Evolutionary conservation across 495 filamentous ascomycete species (phyloP), one percentile per base, ranked within the genome.

Genomic region (Sabuloglossum arenarium): DNA sequence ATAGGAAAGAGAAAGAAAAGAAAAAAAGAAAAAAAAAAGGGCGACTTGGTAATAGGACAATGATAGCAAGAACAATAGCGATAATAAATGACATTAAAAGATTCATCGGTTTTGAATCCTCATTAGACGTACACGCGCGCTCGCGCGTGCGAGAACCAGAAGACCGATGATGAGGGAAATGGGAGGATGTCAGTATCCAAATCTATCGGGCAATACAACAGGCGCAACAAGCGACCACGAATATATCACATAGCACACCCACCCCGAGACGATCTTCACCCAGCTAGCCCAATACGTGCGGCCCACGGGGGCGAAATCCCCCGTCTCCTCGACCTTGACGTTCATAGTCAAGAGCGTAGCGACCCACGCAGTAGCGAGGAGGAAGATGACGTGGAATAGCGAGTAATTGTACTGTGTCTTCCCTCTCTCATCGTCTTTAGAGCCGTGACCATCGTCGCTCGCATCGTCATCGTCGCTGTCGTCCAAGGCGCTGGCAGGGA

Each of bases 221-320:
- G 91, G 91, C 42, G 93, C 91, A 49, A 93, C 70, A 61, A 98
- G 66, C 25, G 87, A 94, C 91, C 91, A 98, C 42, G 79, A 73
- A 62, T 96, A 98, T 67, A 98, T 86, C 39, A 71, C 81, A 69
- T 98, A 97, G 69, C 93, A 97, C 49, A 91, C 82, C 91, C 91
- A 98, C 19, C 89, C 81, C 70, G 88, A 94, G 52, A 96, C 79
- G 67, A 98, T 97, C 80, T 97, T 98, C 61, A 95, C 88, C 91
- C 91, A 98, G 69, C 86, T 94, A 23, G 91, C 91, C 81, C 89
- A 94, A 71, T 96, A 91, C 21, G 90, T 96, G 51, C 91, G 73
- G 29, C 91, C 91, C 19, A 98, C 90, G 0, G 91, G 84, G 4
- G 85, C 84, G 67, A 98, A 96, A 62, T 88, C 80, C 21, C 73